phyloP scores from a whole-genome alignment of 495 filamentous ascomycete genomes.

The Aspergillus campestris region DNA sequence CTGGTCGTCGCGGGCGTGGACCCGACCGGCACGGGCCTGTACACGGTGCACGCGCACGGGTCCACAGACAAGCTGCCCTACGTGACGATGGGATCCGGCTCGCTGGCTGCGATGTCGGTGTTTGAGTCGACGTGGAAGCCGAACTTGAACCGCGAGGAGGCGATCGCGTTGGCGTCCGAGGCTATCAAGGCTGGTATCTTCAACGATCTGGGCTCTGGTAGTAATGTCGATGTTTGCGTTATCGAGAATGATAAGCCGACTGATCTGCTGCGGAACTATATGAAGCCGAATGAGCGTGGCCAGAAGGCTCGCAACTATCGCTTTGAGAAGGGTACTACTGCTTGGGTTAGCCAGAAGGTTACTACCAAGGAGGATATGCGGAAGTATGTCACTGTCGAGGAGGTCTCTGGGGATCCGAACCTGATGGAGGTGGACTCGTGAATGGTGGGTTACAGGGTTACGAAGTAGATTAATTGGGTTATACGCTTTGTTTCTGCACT shows the following conservation, averaged over 20 bases:
- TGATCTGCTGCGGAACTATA: conserved; percentile 79
- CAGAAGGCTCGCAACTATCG: conserved; percentile 88
- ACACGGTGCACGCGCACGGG: conserved; percentile 97
- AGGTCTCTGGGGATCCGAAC: conserved; percentile 54
- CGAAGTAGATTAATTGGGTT: conserved; percentile 1
- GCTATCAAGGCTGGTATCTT: conserved; percentile 98
- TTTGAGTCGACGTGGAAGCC: conserved; percentile 96
- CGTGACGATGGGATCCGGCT: conserved; percentile 97
- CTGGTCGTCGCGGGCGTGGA: conserved; percentile 96
- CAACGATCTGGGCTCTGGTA: conserved; percentile 95
- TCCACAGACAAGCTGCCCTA: conserved; percentile 98
- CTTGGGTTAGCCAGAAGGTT: conserved; percentile 85
- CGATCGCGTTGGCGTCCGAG: conserved; percentile 71
- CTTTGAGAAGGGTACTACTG: conserved; percentile 84
- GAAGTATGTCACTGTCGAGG: conserved; percentile 90
- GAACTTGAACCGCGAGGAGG: conserved; percentile 67
- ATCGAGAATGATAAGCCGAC: conserved; percentile 87
- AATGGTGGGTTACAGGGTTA: conserved; percentile 7
- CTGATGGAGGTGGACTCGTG: conserved; percentile 88
- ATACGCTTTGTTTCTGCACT: background rate
- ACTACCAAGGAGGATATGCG: conserved; percentile 87
- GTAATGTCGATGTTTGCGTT: conserved; percentile 94
- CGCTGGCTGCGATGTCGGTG: conserved; percentile 92
- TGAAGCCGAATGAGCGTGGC: conserved; percentile 85
- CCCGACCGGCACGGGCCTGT: conserved; percentile 90